A percentile compares a stretch with the other conserved stretches of the same genome.
These are phyloP conservation scores for Myxozyma nipponensis DNA, from an alignment of 805 yeast species.

Conservation along the genomic window DNA sequence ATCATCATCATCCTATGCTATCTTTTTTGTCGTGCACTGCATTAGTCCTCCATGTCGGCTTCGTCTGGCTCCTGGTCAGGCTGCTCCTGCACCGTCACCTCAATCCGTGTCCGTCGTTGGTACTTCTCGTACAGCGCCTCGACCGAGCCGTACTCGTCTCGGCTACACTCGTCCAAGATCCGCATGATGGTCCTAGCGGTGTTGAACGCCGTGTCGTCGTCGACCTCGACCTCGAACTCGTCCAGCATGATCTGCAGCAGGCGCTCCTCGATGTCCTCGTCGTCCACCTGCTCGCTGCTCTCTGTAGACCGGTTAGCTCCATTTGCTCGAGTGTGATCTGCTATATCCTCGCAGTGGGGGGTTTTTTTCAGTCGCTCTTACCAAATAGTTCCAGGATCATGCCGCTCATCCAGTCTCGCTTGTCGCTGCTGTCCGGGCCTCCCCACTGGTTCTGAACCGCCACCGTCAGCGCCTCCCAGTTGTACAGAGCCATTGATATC, in stretches of 20 bases:
- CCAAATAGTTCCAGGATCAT: constrained; percentile 73
- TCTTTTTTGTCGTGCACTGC: too few relatives aligned
- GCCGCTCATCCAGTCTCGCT: constrained; percentile 92
- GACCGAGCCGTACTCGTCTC: too few relatives aligned
- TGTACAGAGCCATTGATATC: constrained; percentile 82
- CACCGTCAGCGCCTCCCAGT: constrained; percentile 81
- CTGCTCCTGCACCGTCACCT: too few relatives aligned
- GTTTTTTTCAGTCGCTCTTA: background rate
- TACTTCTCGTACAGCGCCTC: too few relatives aligned
- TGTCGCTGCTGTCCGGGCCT: constrained; percentile 84
- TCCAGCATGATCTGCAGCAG: constrained; percentile 87
- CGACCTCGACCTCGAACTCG: constrained; percentile 85
- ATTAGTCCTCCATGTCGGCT: too few relatives aligned
- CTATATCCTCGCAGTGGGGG: background rate
- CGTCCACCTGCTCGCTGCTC: constrained; percentile 53
- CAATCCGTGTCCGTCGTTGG: too few relatives aligned
- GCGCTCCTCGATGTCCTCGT: constrained; percentile 77
- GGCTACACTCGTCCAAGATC: too few relatives aligned
- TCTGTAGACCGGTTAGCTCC: constrained; percentile 7
- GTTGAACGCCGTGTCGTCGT: constrained; percentile 87
- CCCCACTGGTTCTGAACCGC: constrained; percentile 97
- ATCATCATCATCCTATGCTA: too few relatives aligned
- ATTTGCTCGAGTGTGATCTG: too few relatives aligned
- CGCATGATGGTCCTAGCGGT: constrained; percentile 30
- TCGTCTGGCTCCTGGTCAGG: too few relatives aligned